Base-by-base conservation (phyloP, 2,329 filamentous ascomycete genomes). In the Neonectria faginata region DNA sequence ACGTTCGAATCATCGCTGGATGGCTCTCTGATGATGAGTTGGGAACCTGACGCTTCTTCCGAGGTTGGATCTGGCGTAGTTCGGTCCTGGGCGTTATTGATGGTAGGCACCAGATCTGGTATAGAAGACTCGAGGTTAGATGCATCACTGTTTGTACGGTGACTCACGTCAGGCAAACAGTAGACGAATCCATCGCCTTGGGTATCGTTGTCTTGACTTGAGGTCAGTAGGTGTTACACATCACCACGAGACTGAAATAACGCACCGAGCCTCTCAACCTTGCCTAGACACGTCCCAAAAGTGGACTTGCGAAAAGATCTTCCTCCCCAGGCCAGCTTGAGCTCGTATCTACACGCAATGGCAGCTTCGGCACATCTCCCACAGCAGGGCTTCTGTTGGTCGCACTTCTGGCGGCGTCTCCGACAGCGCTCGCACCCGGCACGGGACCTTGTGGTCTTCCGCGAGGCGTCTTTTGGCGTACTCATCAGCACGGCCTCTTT, bases 381-480 rank as follows among this genome's bases (percentile, higher is more conserved):
- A 27, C 70, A 72, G 2, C 36, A 62, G 3, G 69, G 69, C 44
- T 67, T 64, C 8, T 60, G 31, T 45, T 70, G 66, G 5, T 69
- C 64, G 47, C 69, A 72, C 39, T 60, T 71, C 25, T 72, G 67
- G 1, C 66, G 66, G 3, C 69, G 62, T 1, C 45, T 33, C 3
- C 62, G 63, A 42, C 69, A 72, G 45, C 67, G 42, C 25, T 61
- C 62, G 20, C 67, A 72, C 1, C 69, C 66, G 0, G 52, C 52
- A 5, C 70, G 69, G 2, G 69, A 72, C 2, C 69, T 59, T 2
- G 57, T 62, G 5, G 25, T 39, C 20, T 45, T 69, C 7, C 27
- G 10, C 10, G 29, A 4, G 2, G 9, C 0, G 3, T 31, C 55
- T 2, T 5, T 3, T 20, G 12, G n/a, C 3, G 18, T 3, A n/a